Percentiles rank a stretch among this genome's conserved stretches.
These are phyloP conservation scores for Pseudogymnoascus destructans DNA, from an alignment of 2,329 filamentous ascomycete genomes.

Conservation along the genomic window DNA sequence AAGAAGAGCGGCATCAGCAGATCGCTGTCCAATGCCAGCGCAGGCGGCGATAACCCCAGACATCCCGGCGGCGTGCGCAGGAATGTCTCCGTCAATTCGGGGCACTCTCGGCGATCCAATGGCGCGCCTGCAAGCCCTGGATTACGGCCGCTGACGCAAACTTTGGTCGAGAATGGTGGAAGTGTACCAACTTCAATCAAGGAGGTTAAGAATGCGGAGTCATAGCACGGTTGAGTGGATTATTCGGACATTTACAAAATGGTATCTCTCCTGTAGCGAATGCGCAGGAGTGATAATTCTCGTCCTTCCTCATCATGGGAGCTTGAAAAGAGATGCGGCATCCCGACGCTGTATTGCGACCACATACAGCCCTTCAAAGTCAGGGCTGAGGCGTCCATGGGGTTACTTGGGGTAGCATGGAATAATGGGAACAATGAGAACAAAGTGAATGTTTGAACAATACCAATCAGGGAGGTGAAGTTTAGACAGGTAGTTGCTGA, in stretches of 20 bases:
- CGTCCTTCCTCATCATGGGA: not conserved
- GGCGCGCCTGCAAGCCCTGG: slow-evolving; percentile 56
- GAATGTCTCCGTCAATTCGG: slow-evolving; percentile 88
- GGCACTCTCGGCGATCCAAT: slow-evolving; percentile 63
- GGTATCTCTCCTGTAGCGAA: not conserved
- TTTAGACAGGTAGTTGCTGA: not conserved
- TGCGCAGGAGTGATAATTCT: not conserved
- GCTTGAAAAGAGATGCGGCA: not conserved
- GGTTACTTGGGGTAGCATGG: not conserved
- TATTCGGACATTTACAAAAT: not conserved
- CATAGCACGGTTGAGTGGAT: not conserved
- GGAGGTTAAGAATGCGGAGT: slow-evolving; percentile 43
- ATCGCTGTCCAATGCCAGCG: slow-evolving; percentile 79
- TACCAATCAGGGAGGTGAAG: not conserved
- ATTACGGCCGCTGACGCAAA: slow-evolving; percentile 39
- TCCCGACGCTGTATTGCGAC: not conserved
- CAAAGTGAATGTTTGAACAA: not conserved
- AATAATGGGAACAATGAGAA: not conserved
- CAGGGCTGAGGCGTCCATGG: not conserved
- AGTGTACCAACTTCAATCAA: slow-evolving; percentile 38
- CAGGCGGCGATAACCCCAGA: slow-evolving; percentile 73
- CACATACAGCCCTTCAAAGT: not conserved
- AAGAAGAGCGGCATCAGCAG: slow-evolving; percentile 50
- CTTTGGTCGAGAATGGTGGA: slow-evolving; percentile 35
- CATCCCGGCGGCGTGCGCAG: slow-evolving; percentile 68